Conservation (phyloP, 139 green algal species). For the Chlorokybus atmophyticus region DNA sequence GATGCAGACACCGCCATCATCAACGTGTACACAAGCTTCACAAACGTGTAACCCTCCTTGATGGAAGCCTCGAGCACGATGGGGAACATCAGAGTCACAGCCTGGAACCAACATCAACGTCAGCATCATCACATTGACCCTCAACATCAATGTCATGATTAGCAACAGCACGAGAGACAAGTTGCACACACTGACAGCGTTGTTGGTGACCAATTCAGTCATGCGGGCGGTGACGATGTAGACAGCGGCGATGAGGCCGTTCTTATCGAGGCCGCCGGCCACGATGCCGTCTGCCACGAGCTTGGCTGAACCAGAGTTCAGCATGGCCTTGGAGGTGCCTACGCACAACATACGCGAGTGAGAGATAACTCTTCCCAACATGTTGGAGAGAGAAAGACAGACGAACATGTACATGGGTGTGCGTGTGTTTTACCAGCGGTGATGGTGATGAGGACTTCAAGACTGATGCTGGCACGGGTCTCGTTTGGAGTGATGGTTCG, state of each 20-base stretch:
- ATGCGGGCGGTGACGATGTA: slow-evolving; percentile 46
- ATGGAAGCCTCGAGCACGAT: slow-evolving; percentile 10
- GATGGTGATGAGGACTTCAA: slow-evolving; percentile 45
- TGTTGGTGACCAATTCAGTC: slow-evolving; percentile 50
- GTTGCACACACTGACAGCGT: too few relatives aligned
- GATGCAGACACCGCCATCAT: slow-evolving; percentile 39
- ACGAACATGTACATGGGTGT: too few relatives aligned
- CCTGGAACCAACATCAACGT: too few relatives aligned
- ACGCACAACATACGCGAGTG: too few relatives aligned
- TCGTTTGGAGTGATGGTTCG: slow-evolving; percentile 28
- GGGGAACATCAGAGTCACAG: slow-evolving; percentile 45
- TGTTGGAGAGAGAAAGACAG: too few relatives aligned
- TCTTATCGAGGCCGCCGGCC: slow-evolving; percentile 25
- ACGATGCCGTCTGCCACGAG: slow-evolving; percentile 32
- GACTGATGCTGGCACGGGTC: slow-evolving; percentile 33
- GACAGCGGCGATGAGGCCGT: slow-evolving; percentile 30
- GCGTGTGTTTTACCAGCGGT: too few relatives aligned
- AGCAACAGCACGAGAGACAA: too few relatives aligned
- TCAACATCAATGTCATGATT: too few relatives aligned
- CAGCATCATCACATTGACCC: too few relatives aligned
- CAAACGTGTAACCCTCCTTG: not conserved
- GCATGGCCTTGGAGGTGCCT: slow-evolving; percentile 37
- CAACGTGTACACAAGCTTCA: slow-evolving; percentile 15
- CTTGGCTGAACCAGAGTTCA: slow-evolving; percentile 33
- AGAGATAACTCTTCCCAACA: too few relatives aligned